A percentile compares a stretch with the other conserved stretches of the same genome.
phyloP scores from a whole-genome alignment of 345 rosid genomes.

The Triadica sebifera region DNA sequence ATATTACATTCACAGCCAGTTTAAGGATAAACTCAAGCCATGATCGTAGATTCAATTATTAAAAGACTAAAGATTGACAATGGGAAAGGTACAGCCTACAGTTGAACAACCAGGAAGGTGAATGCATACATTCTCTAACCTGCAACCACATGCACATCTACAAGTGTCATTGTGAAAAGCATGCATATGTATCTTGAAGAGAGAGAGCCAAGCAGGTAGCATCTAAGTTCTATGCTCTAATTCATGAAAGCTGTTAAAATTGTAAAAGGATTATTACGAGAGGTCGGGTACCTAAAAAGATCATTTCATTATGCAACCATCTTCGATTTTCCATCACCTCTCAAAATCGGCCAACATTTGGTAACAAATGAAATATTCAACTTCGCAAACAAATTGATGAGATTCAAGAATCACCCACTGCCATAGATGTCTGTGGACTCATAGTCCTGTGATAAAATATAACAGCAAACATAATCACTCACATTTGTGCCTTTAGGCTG shows the following conservation, averaged over 20 bases:
- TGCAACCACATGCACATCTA: slow-evolving; percentile 2
- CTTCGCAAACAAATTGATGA: background rate
- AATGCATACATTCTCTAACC: background rate
- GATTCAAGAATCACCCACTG: background rate
- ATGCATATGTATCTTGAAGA: background rate
- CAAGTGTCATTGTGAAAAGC: background rate
- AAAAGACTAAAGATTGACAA: background rate
- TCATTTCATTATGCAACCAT: background rate
- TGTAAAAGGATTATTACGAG: background rate
- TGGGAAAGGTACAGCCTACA: background rate
- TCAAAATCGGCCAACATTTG: background rate
- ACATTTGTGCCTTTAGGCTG: background rate
- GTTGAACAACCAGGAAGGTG: background rate
- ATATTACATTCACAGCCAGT: background rate
- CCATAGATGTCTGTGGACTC: background rate
- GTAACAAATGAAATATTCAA: background rate
- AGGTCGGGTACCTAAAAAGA: background rate
- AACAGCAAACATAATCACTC: background rate
- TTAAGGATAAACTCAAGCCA: background rate
- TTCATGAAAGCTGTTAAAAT: background rate
- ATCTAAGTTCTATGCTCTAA: background rate
- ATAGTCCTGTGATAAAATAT: background rate
- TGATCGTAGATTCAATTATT: background rate
- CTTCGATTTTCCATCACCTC: background rate
- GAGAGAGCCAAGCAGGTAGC: background rate